Evolutionary conservation across 129 eudicot species (phyloP).

Genomic region (Centella asiatica): DNA sequence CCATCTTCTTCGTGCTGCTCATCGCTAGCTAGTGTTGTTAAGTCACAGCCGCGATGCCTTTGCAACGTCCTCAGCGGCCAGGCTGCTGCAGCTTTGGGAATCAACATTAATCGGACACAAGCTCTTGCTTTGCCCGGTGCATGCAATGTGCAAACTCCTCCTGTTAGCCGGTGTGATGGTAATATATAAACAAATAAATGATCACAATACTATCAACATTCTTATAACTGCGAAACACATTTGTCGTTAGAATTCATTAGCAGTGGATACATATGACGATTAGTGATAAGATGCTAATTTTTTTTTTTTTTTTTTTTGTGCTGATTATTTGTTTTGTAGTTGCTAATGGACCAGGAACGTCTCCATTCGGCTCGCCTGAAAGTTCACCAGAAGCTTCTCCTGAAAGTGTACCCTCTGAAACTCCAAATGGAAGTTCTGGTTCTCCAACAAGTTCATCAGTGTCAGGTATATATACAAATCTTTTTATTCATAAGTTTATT

Average conservation of each 20-base stretch:
- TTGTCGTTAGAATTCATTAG: neutral
- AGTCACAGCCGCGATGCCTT: constrained; percentile 23
- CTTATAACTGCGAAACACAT: no score
- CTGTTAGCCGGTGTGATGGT: constrained; percentile 35
- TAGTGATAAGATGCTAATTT: no score
- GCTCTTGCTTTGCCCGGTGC: constrained; percentile 26
- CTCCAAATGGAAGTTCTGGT: neutral
- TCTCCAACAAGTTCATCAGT: constrained; percentile 20
- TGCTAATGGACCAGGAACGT: constrained; percentile 17
- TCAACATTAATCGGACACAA: constrained; percentile 6
- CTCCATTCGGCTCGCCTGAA: constrained; percentile 23
- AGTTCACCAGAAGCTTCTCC: constrained; percentile 14
- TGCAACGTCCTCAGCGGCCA: constrained; percentile 17
- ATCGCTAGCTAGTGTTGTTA: constrained; percentile 18
- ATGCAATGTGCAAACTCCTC: constrained; percentile 34
- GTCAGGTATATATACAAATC: constrained; percentile 13
- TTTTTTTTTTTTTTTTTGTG: neutral
- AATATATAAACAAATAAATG: neutral
- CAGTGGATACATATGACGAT: no score
- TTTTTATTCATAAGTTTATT: neutral
- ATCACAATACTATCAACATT: no score
- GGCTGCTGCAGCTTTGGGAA: constrained; percentile 5
- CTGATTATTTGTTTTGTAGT: neutral
- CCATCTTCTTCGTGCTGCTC: constrained; percentile 33
- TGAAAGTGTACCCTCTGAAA: neutral